Base-by-base conservation (phyloP, 169 alveolate species). In the Babesia ovata region DNA sequence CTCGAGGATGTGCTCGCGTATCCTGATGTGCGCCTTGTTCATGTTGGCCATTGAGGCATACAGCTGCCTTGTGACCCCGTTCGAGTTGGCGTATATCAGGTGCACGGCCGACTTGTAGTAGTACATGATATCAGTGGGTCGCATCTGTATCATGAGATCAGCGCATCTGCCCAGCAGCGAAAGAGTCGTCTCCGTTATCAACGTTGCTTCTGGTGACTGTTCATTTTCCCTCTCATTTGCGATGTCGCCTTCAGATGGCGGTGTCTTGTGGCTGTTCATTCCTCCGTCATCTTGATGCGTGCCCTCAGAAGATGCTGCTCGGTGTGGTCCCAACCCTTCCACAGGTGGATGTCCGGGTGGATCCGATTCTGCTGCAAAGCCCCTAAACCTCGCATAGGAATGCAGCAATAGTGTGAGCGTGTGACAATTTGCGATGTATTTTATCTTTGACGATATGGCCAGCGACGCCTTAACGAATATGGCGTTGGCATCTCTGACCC, bases 61-160 rank as follows among this genome's bases (percentile, higher is more conserved):
- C 63, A 74, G 49, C 45, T 77, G 76, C 39, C 46, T 60, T 12
- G 53, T 60, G n/a, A 70, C 46, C 2, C 75, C 79, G 19, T 14
- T 0, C 6, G 72, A 57, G 63, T 72, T 59, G 26, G n/a, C 42
- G 72, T 63, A 81, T 28, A 81, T 39, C 49, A 81, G 63, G 67
- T 81, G 61, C 52, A 70, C 26, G 7, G 65, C 59, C 14, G 88
- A 42, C 60, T 48, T 72, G 72, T 81, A 81, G 52, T 45, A 66
- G 39, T 73, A 81, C 74, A 81, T 29, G 17, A 81, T 21, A 56
- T 81, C 88, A 17, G 88, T 81, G 12, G 88, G 85, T 22, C 74
- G 71, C 88, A 81, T 81, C 17, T 49, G 45, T 50, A 81, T 24
- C 57, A 81, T 53, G 56, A 81, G 46, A 29, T 81, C 88, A 3